Percentiles rank a stretch among this genome's conserved stretches.
These are phyloP conservation scores for Apium graveolens DNA, from an alignment of 129 eudicot genomes.

Conservation along the genomic window DNA sequence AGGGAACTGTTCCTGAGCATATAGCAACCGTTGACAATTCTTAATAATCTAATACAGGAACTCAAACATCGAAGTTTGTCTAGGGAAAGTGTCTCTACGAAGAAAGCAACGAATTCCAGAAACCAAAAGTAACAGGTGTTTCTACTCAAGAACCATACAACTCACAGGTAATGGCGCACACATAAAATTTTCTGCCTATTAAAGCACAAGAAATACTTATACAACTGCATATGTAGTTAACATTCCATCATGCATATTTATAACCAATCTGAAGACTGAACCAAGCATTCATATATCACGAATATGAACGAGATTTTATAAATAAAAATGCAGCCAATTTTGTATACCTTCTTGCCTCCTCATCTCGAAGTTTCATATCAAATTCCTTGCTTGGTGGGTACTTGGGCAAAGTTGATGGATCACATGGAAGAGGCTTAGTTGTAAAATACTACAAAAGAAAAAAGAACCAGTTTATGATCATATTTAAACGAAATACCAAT, in stretches of 20 bases:
- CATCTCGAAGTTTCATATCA: constrained; percentile 72
- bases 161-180: not conserved
- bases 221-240: not conserved
- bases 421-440: constrained; percentile 78
- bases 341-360: constrained; percentile 64
- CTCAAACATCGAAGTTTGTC: not conserved
- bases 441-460: constrained; percentile 51
- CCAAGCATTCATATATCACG: not conserved
- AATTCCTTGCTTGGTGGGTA: constrained; percentile 87
- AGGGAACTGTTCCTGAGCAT: not conserved
- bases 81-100: not conserved
- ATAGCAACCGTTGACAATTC: not conserved
- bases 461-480: constrained; percentile 8
- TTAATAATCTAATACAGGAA: not conserved
- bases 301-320: not conserved
- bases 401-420: constrained; percentile 76
- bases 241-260: not conserved
- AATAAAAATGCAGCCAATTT: not conserved
- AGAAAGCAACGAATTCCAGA: not conserved
- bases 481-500: not conserved
- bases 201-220: not conserved
- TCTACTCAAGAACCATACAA: not conserved
- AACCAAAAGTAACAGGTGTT: not conserved
- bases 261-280: constrained; percentile 1
- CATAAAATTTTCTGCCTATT: not conserved